Conservation (phyloP, 2,329 filamentous ascomycete species). For the Claviceps pazoutovae region DNA sequence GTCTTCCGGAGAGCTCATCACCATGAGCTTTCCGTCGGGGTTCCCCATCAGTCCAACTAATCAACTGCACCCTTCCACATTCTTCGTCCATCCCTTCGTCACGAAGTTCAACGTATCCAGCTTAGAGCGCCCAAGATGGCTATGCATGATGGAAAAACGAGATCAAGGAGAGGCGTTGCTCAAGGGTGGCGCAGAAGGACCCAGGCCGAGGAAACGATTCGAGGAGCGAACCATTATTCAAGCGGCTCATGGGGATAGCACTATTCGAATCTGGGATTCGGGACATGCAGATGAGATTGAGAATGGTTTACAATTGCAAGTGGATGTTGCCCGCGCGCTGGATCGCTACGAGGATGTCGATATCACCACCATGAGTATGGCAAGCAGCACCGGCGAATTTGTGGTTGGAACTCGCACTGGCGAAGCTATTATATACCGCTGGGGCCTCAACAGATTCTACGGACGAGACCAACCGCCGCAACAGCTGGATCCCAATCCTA, state of each 20-base stretch:
- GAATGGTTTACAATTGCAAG: conserved; percentile 66
- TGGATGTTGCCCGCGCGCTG: conserved; percentile 73
- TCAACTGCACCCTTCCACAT: conserved; percentile 75
- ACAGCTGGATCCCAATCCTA: conserved; percentile 45
- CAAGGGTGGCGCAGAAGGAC: conserved; percentile 62
- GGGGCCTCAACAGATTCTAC: conserved; percentile 65
- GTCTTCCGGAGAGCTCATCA: conserved; percentile 76
- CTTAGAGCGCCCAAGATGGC: conserved; percentile 69
- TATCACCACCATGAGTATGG: conserved; percentile 67
- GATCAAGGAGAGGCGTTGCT: conserved; percentile 65
- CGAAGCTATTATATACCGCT: conserved; percentile 78
- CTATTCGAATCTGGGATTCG: conserved; percentile 82
- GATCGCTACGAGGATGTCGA: conserved; percentile 66
- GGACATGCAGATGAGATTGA: conserved; percentile 90
- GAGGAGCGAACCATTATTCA: conserved; percentile 76
- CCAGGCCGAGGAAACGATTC: conserved; percentile 57
- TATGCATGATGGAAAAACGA: conserved; percentile 77
- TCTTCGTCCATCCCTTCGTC: conserved; percentile 82
- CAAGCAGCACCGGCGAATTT: conserved; percentile 69
- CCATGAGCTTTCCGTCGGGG: conserved; percentile 82
- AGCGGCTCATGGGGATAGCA: conserved; percentile 81
- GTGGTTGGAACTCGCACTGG: conserved; percentile 68
- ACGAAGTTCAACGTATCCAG: conserved; percentile 57
- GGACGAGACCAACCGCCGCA: conserved; percentile 42
- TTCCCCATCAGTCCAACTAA: conserved; percentile 86